Base-by-base conservation (phyloP, 2,329 filamentous ascomycete genomes). In the Tolypocladium album region DNA sequence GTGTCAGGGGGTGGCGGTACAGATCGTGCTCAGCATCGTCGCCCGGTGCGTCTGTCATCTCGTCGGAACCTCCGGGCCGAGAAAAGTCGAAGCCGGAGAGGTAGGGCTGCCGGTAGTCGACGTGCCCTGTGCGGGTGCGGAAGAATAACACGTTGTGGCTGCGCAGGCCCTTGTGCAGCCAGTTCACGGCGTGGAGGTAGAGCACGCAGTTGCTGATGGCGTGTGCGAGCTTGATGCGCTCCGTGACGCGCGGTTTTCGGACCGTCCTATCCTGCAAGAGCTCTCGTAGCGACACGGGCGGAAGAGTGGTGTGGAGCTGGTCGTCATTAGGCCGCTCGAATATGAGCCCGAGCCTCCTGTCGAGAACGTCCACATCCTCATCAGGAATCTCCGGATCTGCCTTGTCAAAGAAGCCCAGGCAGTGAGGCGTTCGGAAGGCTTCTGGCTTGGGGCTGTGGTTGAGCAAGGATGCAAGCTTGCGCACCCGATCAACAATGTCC, bases 151-250 rank as follows among this genome's bases (percentile, higher is more conserved):
- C 74, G 65, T 82, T 83, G 59, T 79, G 72, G 60, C 76, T 78
- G 15, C 81, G 77, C 6, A 84, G 72, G n/a, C 80, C 80, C 64
- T 85, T 84, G 71, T 84, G 82, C 7, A 84, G 73, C 81, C 81
- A 84, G 61, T 82, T 77, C 1, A 82, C 79, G 3, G 79, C 75
- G 64, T 84, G 81, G 0, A 84, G 73, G 59, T 82, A 81, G 55
- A 84, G 70, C 3, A 85, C 67, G 22, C 78, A 83, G 64, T 80
- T 79, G 60, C 79, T 74, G 38, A 85, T 72, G 34, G 78, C 76
- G 55, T 77, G 75, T 53, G 82, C 82, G 22, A 86, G 75, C 36
- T 67, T 70, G 59, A 84, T 73, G 39, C 83, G 76, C 31, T 78
- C 75, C 0, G 80, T 82, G 3, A 85, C 74, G 1, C 78, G 73